A percentile compares a stretch with the other conserved stretches of the same genome.
Conservation (phyloP, 1,139 yeast species). For the Yamadazyma mexicana region DNA sequence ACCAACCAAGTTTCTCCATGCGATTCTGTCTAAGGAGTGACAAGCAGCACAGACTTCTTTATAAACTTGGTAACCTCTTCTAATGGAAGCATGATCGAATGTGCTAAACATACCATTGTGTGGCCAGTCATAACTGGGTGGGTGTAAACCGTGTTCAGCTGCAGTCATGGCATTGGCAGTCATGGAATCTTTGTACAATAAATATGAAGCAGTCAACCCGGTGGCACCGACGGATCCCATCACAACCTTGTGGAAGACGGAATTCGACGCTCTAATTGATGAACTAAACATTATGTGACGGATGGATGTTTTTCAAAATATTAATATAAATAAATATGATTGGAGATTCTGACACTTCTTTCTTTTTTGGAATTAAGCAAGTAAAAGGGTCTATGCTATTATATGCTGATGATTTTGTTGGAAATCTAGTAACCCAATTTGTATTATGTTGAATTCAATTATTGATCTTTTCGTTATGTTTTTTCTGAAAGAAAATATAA, state of each 20-base stretch:
- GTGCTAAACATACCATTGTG: conserved; percentile 90
- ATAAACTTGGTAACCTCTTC: conserved; percentile 99
- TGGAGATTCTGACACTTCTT: neutral
- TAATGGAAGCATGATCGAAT: conserved; percentile 93
- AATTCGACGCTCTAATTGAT: conserved; percentile 24
- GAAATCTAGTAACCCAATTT: neutral
- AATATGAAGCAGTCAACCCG: conserved; percentile 71
- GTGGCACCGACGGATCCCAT: conserved; percentile 66
- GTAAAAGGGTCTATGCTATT: neutral
- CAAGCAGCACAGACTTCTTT: conserved; percentile 99
- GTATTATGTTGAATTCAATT: neutral
- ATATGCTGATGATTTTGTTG: conserved; percentile 1
- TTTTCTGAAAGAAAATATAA: neutral
- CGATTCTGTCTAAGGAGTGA: conserved; percentile 94
- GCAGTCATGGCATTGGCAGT: conserved; percentile 97
- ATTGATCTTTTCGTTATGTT: neutral
- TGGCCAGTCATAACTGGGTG: conserved; percentile 92
- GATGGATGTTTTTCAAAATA: neutral
- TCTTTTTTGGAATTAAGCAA: neutral
- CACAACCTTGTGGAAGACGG: conserved; percentile 54
- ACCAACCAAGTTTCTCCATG: conserved; percentile 98
- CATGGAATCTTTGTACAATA: conserved; percentile 75
- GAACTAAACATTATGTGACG: conserved; percentile 25
- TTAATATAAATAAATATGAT: neutral
- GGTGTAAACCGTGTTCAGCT: conserved; percentile 98